Conservation (phyloP, 2,329 filamentous ascomycete genomes). For the Colletotrichum sp. region DNA sequence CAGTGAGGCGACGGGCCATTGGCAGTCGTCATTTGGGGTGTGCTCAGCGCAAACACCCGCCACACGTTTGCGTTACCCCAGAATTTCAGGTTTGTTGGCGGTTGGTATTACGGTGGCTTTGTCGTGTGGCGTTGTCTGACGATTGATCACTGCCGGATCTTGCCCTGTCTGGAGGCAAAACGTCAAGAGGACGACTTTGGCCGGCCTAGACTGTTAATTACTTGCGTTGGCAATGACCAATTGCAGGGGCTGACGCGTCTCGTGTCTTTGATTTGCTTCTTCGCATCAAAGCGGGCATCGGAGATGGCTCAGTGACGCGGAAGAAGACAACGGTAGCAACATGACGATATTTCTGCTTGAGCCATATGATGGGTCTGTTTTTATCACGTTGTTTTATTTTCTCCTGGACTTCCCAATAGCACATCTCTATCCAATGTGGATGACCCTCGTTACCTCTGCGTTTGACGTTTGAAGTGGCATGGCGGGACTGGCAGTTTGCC, state of each 20-base stretch:
- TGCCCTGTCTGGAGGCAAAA: neutral
- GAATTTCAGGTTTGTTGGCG: neutral
- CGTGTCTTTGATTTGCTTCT: neutral
- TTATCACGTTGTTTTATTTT: neutral
- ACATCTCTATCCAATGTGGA: neutral
- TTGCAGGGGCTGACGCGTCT: conserved; percentile 1
- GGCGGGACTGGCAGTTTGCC: neutral
- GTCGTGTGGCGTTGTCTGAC: conserved; percentile 3
- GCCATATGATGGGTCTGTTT: neutral
- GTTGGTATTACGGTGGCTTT: conserved; percentile 2
- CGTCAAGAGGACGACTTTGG: neutral
- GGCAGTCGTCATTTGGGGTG: conserved; percentile 17
- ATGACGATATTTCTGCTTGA: neutral
- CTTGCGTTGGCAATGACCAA: neutral
- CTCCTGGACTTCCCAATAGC: neutral
- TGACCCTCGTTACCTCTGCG: neutral
- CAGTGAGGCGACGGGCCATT: neutral
- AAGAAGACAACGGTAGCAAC: neutral
- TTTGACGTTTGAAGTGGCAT: neutral
- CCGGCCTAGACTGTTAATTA: neutral
- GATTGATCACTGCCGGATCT: neutral
- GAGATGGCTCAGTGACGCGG: neutral
- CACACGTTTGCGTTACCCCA: conserved; percentile 5
- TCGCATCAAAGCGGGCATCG: neutral
- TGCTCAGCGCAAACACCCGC: neutral